Evolutionary conservation across 192 early-diverging fungal genomes (phyloP).

Genomic region (Spizellomyces punctatus): DNA sequence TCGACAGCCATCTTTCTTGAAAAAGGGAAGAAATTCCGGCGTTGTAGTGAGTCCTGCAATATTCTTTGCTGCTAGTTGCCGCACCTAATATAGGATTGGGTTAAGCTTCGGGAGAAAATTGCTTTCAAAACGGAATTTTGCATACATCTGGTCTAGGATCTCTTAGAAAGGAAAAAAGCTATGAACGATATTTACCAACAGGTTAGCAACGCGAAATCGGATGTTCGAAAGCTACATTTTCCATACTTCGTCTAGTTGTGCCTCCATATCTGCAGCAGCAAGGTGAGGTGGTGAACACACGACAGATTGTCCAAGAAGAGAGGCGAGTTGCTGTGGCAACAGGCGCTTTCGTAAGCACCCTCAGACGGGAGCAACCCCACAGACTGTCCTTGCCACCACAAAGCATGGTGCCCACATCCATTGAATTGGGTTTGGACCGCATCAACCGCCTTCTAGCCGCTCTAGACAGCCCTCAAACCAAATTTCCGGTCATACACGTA

Average conservation of each 20-base stretch:
- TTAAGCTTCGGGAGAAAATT: background rate
- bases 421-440: slow-evolving; percentile 45
- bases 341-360: no score
- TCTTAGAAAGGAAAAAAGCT: slow-evolving; percentile 75
- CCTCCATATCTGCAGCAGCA: no score
- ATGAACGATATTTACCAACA: background rate
- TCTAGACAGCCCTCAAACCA: slow-evolving; percentile 52
- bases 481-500: slow-evolving; percentile 70
- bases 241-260: no score
- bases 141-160: slow-evolving; percentile 74
- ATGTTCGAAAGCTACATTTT: no score
- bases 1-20: slow-evolving; percentile 57
- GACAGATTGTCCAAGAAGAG: no score
- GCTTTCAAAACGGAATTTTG: background rate
- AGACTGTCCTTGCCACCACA: background rate
- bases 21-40: slow-evolving; percentile 61
- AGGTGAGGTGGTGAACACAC: no score
- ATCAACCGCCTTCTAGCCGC: slow-evolving; percentile 54
- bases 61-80: slow-evolving; percentile 79
- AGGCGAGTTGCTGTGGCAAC: no score
- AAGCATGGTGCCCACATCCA: slow-evolving; percentile 3
- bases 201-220: no score
- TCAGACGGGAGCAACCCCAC: no score
- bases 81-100: slow-evolving; percentile 49
- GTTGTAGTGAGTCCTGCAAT: slow-evolving; percentile 71